phyloP scores from a whole-genome alignment of 176 grass and related monocot genomes.

The Lolium multiflorum region DNA sequence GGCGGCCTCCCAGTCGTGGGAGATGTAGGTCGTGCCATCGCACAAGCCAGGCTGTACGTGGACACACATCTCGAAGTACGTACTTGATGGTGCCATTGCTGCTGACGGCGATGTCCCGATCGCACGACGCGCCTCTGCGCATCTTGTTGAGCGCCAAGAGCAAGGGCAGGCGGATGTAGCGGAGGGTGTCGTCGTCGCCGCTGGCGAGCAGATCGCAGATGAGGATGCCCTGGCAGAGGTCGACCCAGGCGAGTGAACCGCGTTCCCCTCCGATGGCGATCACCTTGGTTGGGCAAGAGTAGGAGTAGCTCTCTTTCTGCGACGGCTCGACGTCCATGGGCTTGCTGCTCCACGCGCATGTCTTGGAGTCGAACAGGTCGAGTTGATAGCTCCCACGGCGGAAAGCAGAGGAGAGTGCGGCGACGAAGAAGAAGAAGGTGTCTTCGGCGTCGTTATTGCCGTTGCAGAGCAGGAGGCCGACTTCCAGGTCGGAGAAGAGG shows the following conservation, averaged over 20 bases:
- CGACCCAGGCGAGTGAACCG: background rate
- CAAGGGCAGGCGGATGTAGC: background rate
- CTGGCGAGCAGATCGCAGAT: background rate
- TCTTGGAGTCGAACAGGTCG: background rate
- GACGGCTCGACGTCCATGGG: background rate
- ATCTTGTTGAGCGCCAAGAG: background rate
- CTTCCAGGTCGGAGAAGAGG: background rate
- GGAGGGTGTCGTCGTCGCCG: background rate
- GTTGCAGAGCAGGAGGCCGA: background rate
- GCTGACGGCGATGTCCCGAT: background rate
- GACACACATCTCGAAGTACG: background rate
- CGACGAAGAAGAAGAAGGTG: background rate
- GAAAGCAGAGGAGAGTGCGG: background rate
- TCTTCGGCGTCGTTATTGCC: background rate
- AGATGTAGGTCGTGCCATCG: background rate
- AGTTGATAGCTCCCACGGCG: background rate
- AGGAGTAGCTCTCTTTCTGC: background rate
- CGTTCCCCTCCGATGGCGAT: background rate
- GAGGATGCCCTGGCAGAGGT: background rate
- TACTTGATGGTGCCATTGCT: background rate
- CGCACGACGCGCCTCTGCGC: no score
- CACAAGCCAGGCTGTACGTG: background rate
- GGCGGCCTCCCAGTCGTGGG: constrained; percentile 28
- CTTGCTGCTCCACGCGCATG: background rate
- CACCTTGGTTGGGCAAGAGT: background rate